A percentile compares a stretch with the other conserved stretches of the same genome.
Conservation (phyloP, 2,329 filamentous ascomycete species). For the Neurospora sp. region DNA sequence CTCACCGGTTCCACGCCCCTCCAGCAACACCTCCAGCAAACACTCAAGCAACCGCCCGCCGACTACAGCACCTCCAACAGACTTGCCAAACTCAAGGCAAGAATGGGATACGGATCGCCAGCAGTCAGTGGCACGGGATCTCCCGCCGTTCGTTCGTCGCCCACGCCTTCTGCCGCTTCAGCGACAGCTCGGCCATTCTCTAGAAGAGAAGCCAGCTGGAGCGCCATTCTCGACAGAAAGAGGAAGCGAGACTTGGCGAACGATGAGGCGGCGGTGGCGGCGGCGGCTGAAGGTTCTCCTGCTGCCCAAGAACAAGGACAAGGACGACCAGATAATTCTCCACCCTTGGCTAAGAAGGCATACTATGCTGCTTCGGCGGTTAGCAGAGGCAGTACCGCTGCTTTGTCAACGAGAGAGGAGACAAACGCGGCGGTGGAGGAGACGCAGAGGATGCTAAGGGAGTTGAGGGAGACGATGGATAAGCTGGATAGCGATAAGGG, state of each 20-base stretch:
- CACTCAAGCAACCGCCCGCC: neutral
- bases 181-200: neutral
- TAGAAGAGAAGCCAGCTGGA: neutral
- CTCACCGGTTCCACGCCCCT: neutral
- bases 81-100: neutral
- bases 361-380: neutral
- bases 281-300: neutral
- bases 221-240: neutral
- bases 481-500: slow-evolving; percentile 12
- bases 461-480: slow-evolving; percentile 19
- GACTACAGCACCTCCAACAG: neutral
- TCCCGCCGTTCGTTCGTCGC: neutral
- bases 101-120: neutral
- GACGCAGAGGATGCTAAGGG: slow-evolving; percentile 17
- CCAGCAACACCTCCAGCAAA: neutral
- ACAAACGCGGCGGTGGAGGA: slow-evolving; percentile 15
- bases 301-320: neutral
- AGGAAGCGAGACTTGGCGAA: neutral
- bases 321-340: neutral
- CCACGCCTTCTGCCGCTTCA: neutral
- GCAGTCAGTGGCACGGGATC: neutral
- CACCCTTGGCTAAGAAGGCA: neutral
- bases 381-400: neutral
- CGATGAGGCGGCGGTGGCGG: neutral
- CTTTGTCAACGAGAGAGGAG: slow-evolving; percentile 6